Base-by-base conservation (phyloP, 331 rosid genomes). In the Telfairia occidentalis region DNA sequence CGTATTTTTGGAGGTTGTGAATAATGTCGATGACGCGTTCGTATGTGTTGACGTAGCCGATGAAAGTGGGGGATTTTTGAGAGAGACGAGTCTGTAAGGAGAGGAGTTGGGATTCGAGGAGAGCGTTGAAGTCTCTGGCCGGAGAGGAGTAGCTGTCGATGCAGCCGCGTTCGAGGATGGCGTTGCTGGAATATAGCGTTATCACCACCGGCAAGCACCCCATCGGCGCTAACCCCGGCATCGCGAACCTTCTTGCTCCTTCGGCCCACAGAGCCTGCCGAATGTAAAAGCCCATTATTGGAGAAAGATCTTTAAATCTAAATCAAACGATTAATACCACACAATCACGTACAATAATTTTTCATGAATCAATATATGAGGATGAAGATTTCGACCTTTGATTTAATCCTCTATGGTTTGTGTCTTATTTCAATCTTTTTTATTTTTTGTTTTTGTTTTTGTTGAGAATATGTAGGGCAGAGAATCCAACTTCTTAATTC, bases 161-260 rank as follows among this genome's bases (percentile, higher is more conserved):
- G 42, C 96, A 91, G 26, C 75, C 72, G 5, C 95, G 90, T 3
- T 81, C 45, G 5, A 30, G 69, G 37, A 71, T 0, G 5, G 75
- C 75, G 42, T 55, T 29, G 45, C 66, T 4, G 66, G 92, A 84
- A n/a, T 80, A 70, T 0, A 86, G 30, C 1, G 90, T 91, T 49
- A 85, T 81, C 65, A 87, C 77, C 0, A 83, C 1, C 0, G 96
- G 96, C 73, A 89, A 71, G 61, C 92, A 89, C 8, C 92, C 92
- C 52, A 89, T 76, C 46, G 96, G 87, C 63, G 92, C 87, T 45
- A 87, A 42, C 66, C 97, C 97, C 13, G 45, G 74, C 19, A 89
- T 78, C 49, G 34, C 80, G 38, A 89, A 77, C 66, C 77, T 87
- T 32, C 79, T 40, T 8, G 87, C 97, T 2, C 97, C 97, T 74